These are phyloP conservation scores for Musa acuminata DNA, from an alignment of 176 grass and related monocot species.

Conservation along the genomic window DNA sequence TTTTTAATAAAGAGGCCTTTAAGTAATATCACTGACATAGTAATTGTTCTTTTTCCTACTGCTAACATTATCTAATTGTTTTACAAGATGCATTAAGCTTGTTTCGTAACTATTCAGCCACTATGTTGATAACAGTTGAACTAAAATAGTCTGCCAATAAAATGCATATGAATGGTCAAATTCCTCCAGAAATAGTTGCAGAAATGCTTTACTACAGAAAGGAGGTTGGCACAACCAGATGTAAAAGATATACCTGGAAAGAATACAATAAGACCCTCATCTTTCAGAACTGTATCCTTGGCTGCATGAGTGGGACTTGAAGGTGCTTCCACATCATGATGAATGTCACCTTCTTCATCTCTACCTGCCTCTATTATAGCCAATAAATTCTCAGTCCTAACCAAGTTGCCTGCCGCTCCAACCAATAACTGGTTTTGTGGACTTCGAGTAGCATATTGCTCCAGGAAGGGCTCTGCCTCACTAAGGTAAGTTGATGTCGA, in stretches of 20 bases:
- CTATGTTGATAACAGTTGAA: too few species aligned
- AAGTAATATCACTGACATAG: too few species aligned
- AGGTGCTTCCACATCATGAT: conserved; percentile 38
- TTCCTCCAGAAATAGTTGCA: background rate
- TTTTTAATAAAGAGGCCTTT: too few species aligned
- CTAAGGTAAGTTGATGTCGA: conserved; percentile 68
- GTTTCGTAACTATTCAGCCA: too few species aligned
- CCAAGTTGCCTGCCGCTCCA: conserved; percentile 74
- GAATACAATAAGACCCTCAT: conserved; percentile 83
- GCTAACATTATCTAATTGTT: too few species aligned
- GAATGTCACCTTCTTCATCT: conserved; percentile 92
- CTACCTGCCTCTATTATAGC: conserved; percentile 53
- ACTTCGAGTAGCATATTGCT: conserved; percentile 76
- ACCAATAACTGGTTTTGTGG: conserved; percentile 76
- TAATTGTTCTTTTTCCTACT: too few species aligned
- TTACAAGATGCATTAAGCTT: too few species aligned
- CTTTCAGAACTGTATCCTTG: conserved; percentile 59
- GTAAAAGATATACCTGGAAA: conserved; percentile 61
- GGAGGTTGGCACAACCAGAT: background rate
- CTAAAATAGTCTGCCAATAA: too few species aligned
- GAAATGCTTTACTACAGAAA: background rate
- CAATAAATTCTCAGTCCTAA: conserved; percentile 82
- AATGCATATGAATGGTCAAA: too few species aligned
- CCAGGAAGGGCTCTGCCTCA: conserved; percentile 95
- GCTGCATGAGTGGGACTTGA: conserved; percentile 34